Conservation (phyloP, 768 basidiomycete genomes). For the Russula foetens region DNA sequence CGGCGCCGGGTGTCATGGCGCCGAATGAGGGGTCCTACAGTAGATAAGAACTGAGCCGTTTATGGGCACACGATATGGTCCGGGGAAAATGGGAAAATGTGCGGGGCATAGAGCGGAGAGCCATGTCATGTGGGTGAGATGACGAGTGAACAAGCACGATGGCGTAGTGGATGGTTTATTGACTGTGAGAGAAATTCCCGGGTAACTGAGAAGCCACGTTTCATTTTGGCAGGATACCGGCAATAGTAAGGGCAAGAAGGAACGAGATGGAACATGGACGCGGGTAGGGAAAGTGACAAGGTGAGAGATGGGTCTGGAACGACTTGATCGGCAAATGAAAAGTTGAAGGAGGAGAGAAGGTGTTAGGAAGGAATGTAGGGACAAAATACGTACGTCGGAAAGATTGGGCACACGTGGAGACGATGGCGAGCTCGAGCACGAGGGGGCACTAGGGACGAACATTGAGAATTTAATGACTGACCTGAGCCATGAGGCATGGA, state of each 20-base stretch:
- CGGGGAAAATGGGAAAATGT: background rate
- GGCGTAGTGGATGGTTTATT: background rate
- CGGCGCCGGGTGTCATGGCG: background rate
- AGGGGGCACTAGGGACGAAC: background rate
- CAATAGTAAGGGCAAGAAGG: background rate
- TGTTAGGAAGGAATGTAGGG: background rate
- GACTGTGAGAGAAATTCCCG: background rate
- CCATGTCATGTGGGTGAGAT: background rate
- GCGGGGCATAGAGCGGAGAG: background rate
- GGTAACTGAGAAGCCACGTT: background rate
- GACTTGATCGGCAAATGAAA: background rate
- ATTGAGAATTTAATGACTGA: background rate
- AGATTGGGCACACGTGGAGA: background rate
- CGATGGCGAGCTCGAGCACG: background rate
- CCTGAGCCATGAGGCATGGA: background rate
- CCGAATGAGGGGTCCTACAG: background rate
- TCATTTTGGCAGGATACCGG: background rate
- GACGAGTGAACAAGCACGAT: background rate
- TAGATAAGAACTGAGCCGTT: background rate
- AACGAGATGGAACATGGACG: background rate
- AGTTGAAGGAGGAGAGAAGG: background rate
- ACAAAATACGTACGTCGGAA: background rate
- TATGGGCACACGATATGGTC: background rate
- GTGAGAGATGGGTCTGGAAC: background rate
- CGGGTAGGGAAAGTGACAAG: background rate